Evolutionary conservation across 257 asterid species (phyloP), one percentile per base, ranked within the genome.

Genomic region (Asclepias syriaca): DNA sequence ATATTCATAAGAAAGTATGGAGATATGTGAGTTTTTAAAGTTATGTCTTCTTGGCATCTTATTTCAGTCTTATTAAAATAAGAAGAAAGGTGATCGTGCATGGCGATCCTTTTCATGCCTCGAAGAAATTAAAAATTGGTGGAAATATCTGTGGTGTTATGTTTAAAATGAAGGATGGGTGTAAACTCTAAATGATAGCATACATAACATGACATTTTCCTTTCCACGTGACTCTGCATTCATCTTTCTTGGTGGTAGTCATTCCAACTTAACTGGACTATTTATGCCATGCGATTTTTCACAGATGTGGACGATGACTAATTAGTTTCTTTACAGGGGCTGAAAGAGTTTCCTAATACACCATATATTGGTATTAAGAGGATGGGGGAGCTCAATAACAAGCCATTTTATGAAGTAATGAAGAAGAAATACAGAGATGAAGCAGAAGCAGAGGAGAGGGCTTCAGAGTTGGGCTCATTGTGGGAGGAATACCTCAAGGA

Each of bases 401-500:
- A 84, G 78, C 97, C 97, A 64, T 93, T 93, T 80, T 83, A 69
- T 22, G 89, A 85, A 46, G 96, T 87, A 68, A 87, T 93, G 90
- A 89, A 80, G 73, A 81, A 63, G 79, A 91, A 79, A 75, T 88
- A 94, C 68, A 77, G 5, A 65, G 65, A 59, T 43, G 95, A 88
- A 58, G 76, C 74, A 16, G 96, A 88, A 77, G 96, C 95, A 40
- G 89, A 88, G 72, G 96, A 91, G 74, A 88, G 74, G 81, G 97
- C 97, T 22, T 81, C 88, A 14, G 97, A 94, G 51, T 65, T 94
- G 82, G 87, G 93, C 87, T 87, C 95, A 1, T 73, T 91, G 72
- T 94, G 96, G 97, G 91, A 91, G 81, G 99, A 94, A 80, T 87
- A 91, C 87, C 99, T 94, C 53, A 83, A 93, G 77, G 93, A 94